Conservation (phyloP, 2,329 filamentous ascomycete species). For the Neopestalotiopsis sp. region DNA sequence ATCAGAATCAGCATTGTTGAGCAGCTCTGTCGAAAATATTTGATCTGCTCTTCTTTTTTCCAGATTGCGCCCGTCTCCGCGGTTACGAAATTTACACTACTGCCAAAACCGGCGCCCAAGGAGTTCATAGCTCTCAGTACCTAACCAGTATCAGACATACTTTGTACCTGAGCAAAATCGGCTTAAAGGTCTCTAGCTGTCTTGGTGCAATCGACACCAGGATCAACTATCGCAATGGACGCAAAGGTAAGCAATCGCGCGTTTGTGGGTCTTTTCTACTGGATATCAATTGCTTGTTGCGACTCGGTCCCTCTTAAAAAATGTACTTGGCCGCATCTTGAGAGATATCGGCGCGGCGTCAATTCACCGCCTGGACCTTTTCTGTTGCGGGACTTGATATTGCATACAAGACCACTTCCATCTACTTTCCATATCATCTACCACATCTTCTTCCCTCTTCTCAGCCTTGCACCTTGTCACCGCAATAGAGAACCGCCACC, state of each 20-base stretch:
- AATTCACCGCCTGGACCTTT: not conserved
- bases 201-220: not conserved
- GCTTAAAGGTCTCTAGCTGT: not conserved
- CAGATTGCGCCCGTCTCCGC: not conserved
- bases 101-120: not conserved
- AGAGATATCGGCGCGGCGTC: not conserved
- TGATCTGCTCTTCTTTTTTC: not conserved
- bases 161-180: not conserved
- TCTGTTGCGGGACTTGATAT: not conserved
- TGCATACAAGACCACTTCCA: not conserved
- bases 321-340: not conserved
- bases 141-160: not conserved
- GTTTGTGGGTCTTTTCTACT: not conserved
- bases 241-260: slow-evolving; percentile 12
- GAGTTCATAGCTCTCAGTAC: not conserved
- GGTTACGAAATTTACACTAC: no score
- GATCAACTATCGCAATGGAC: slow-evolving; percentile 1
- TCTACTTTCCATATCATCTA: not conserved
- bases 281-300: not conserved
- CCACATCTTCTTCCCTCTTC: not conserved
- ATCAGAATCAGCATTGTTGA: not conserved
- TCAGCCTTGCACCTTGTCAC: not conserved
- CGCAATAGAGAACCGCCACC: not conserved
- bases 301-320: not conserved
- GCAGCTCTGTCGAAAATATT: slow-evolving; percentile 3